Evolutionary conservation across 2,329 filamentous ascomycete genomes (phyloP), one percentile per base, ranked within the genome.

Genomic region (Fonsecaea multimorphosa): DNA sequence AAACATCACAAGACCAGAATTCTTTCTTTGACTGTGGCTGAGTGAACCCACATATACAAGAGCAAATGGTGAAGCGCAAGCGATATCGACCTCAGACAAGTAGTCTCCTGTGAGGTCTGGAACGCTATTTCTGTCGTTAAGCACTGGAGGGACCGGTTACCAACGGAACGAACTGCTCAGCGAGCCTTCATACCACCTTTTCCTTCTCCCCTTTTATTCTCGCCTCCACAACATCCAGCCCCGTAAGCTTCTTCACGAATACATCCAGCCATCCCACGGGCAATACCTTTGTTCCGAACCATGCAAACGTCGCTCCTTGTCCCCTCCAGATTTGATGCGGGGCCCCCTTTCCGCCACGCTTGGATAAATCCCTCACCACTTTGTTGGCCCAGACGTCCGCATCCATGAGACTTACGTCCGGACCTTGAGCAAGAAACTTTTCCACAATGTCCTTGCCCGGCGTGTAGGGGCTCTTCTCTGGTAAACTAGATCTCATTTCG

Each of bases 281-380:
- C 7, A 61, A 19, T 19, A 53, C 60, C 2, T 40, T 52, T 11
- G 46, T 14, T 14, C 24, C 31, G 32, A 61, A 19, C 65, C 62
- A 64, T 24, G 36, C 27, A n/a, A 14, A 31, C 9, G 29, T 58
- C 34, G 65, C 67, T 19, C 60, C 44, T 1, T 54, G 8, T 1
- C 66, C 68, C 24, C 62, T 57, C 66, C 67, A 70, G n/a, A 70
- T 56, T 19, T 63, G 53, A 32, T 44, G 19, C 9, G 69, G 65
- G n/a, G 65, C 59, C 29, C 56, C 54, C 29, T 52, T 59, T 3
- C 57, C 57, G 7, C 44, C 57, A 81, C 0, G 84, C 81, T 70
- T 89, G 55, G 87, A 72, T 11, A 87, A 78, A 71, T 86, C 81
- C 8, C 74, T 74, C 4, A 87, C 86, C 2, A 87, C 86, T 40